Base-by-base conservation (phyloP, 139 green algal genomes). In the Chlorella sorokiniana region DNA sequence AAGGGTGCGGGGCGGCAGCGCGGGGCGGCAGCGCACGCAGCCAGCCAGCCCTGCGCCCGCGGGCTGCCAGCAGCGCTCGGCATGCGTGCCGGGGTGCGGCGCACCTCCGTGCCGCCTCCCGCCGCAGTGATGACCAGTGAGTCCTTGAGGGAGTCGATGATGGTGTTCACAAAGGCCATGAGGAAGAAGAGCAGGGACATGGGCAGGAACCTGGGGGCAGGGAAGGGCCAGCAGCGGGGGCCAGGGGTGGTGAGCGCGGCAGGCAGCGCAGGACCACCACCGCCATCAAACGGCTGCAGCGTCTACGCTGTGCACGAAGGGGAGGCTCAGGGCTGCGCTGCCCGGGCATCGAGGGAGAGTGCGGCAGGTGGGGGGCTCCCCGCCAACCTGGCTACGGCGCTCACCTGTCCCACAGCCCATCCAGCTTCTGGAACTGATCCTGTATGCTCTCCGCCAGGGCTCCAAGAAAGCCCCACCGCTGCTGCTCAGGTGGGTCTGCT, bases 131-230 rank as follows among this genome's bases (percentile, higher is more conserved):
- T 96, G 37, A 99, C 93, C 10, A 98, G 86, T 14, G 94, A 96
- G 85, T 97, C 94, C 81, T 96, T 97, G 65, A 98, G 81, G n/a
- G 70, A 91, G 91, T 99, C 95, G 14, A 98, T 86, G 44, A 99
- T 93, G 33, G 94, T 98, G 91, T 99, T 99, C 51, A 96, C 88
- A 83, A 98, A 98, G 7, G 93, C 89, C 91, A 98, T 89, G 72
- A 94, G 94, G 73, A 93, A 92, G 86, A 97, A 98, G 52, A 98
- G 89, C 22, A 85, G 48, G 56, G 91, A 88, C 94, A 98, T 97
- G 23, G 94, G 95, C 38, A 98, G 64, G 73, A 97, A 93, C 45
- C 82, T 83, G 27, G 51, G 23, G 62, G 18, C 35, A 0, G 25
- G 27, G 44, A 16, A 5, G 42, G 41, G 1, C 9, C 33, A 37